These are phyloP conservation scores for Lyophyllum semitale DNA, from an alignment of 768 basidiomycete genomes.

Conservation along the genomic window DNA sequence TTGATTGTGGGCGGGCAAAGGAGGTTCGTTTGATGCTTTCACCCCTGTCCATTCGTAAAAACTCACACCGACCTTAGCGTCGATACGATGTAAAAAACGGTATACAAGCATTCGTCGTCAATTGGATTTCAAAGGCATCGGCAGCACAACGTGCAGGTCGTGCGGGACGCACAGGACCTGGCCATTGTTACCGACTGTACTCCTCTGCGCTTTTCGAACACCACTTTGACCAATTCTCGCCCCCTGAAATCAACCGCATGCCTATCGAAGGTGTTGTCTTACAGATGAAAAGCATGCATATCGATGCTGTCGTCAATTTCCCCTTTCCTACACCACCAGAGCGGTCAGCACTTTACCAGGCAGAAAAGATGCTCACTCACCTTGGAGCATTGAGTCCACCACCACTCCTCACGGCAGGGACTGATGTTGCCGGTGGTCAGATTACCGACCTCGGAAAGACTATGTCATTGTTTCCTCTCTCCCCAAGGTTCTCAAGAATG, in stretches of 20 bases:
- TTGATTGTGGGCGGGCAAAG: slow-evolving; percentile 94
- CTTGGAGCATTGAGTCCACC: slow-evolving; percentile 75
- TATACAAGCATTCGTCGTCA: slow-evolving; percentile 89
- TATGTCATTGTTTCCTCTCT: slow-evolving; percentile 93
- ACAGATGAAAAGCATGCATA: slow-evolving; percentile 99
- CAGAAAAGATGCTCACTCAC: slow-evolving; percentile 77
- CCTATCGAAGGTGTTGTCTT: slow-evolving; percentile 96
- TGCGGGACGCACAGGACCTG: slow-evolving; percentile 96
- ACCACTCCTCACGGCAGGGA: slow-evolving; percentile 17
- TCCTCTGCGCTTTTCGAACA: slow-evolving; percentile 94
- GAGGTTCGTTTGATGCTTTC: slow-evolving; percentile 54
- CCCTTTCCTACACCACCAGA: slow-evolving; percentile 98
- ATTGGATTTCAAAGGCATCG: slow-evolving; percentile 95
- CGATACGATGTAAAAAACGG: slow-evolving; percentile 79
- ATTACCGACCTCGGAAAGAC: slow-evolving; percentile 90
- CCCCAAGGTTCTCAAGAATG: slow-evolving; percentile 96
- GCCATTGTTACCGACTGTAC: slow-evolving; percentile 97
- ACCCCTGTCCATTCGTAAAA: background rate
- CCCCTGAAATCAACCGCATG: slow-evolving; percentile 92
- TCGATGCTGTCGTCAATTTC: slow-evolving; percentile 94
- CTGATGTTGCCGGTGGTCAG: slow-evolving; percentile 40
- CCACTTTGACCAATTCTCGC: slow-evolving; percentile 83
- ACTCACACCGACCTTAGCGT: slow-evolving; percentile 47
- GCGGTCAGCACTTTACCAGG: slow-evolving; percentile 67
- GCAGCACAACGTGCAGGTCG: slow-evolving; percentile 94